Evolutionary conservation across 768 basidiomycete species (phyloP).

Genomic region (Tylopilus subfusipes): DNA sequence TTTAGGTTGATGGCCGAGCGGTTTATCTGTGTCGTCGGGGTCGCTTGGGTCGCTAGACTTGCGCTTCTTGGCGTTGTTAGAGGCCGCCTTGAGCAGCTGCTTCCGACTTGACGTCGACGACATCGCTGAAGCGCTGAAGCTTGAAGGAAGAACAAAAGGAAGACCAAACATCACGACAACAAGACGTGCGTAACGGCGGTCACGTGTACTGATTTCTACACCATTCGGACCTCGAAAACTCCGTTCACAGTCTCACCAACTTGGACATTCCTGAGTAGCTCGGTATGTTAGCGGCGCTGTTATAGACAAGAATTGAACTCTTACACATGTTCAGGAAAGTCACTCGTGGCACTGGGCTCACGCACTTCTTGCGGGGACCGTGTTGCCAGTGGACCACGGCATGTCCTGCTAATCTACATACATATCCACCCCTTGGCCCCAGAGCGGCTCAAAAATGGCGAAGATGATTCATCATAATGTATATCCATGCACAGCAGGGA

Average conservation of each 20-base stretch:
- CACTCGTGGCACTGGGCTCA: too few species aligned
- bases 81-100: conserved; percentile 6
- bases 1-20: conserved; percentile 5
- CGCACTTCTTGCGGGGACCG: too few species aligned
- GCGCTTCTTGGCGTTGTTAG: conserved; percentile 23
- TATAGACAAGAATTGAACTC: too few species aligned
- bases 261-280: too few species aligned
- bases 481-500: not conserved
- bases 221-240: not conserved
- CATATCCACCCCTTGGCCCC: too few species aligned
- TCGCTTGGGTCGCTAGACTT: conserved; percentile 12
- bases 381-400: too few species aligned
- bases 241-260: too few species aligned
- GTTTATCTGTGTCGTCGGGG: not conserved
- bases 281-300: too few species aligned
- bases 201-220: conserved; percentile 22
- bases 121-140: not conserved
- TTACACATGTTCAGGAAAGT: too few species aligned
- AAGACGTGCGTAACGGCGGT: conserved; percentile 12
- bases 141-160: not conserved
- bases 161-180: conserved; percentile 14
- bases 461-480: not conserved
- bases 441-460: not conserved
- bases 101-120: conserved; percentile 7
- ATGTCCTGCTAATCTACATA: too few species aligned